Percentiles rank a stretch among this genome's conserved stretches.
These are phyloP conservation scores for Aspergillus hiratsukae DNA, from an alignment of 2,329 filamentous ascomycete genomes.

Conservation along the genomic window DNA sequence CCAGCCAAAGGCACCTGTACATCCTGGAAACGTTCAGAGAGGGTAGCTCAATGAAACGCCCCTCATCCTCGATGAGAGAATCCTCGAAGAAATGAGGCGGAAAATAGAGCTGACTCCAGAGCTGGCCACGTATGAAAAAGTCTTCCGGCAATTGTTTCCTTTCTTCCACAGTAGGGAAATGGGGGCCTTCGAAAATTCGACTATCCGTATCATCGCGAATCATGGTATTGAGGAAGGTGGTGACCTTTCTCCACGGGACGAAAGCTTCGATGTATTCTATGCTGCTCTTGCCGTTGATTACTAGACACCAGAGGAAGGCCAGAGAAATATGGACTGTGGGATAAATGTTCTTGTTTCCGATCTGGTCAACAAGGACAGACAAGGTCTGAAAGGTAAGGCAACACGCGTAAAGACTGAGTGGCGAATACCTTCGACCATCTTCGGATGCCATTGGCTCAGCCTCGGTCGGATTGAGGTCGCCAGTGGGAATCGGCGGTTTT, in stretches of 20 bases:
- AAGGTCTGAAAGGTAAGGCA: constrained; percentile 42
- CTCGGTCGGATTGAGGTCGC: constrained; percentile 10
- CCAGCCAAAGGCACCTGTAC: constrained; percentile 51
- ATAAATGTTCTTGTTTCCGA: constrained; percentile 49
- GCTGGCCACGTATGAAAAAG: constrained; percentile 52
- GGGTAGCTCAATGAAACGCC: constrained; percentile 48
- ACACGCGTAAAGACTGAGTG: constrained; percentile 35
- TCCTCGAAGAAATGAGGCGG: constrained; percentile 49
- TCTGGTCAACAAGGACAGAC: constrained; percentile 42
- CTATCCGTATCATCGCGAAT: constrained; percentile 35
- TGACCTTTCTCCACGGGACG: constrained; percentile 50
- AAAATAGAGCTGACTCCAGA: constrained; percentile 49
- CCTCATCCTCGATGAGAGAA: constrained; percentile 51
- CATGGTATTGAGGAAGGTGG: constrained; percentile 51
- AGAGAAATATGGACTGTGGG: constrained; percentile 54
- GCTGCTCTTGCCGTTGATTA: constrained; percentile 32
- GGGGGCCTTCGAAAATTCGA: constrained; percentile 31
- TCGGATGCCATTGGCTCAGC: constrained; percentile 9
- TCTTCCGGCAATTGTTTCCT: constrained; percentile 55
- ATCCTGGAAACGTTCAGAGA: constrained; percentile 46
- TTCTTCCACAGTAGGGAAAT: constrained; percentile 42
- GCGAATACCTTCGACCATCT: constrained; percentile 16
- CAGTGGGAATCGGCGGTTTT: constrained; percentile 17
- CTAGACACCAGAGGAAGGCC: constrained; percentile 47
- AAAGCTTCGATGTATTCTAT: constrained; percentile 39